Percentiles rank a stretch among this genome's conserved stretches.
Conservation (phyloP, 768 basidiomycete species). For the Amanita pseudoporphyria region DNA sequence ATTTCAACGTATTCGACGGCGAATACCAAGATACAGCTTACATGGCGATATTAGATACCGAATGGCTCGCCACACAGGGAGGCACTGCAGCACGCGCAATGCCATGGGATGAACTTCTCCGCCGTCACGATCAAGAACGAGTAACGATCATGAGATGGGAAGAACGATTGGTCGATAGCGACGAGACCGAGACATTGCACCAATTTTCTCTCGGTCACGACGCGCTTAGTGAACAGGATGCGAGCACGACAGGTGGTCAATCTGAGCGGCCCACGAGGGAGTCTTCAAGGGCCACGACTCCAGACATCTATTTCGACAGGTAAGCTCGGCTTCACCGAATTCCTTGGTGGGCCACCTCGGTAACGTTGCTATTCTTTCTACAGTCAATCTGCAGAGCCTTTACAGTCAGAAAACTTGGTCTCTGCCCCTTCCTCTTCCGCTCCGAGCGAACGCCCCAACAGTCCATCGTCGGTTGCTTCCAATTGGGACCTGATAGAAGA, state of each 20-base stretch:
- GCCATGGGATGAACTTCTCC: conserved; percentile 55
- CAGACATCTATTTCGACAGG: conserved; percentile 1
- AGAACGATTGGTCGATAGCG: conserved; percentile 11
- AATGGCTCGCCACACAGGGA: conserved; percentile 34
- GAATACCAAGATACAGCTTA: conserved; percentile 55
- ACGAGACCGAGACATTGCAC: background rate
- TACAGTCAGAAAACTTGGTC: background rate
- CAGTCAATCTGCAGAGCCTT: background rate
- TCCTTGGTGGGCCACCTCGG: background rate
- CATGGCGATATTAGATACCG: conserved; percentile 51
- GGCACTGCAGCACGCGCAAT: conserved; percentile 13
- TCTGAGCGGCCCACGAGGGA: background rate
- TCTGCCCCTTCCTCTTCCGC: background rate
- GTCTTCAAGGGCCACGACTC: background rate
- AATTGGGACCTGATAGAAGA: conserved; percentile 6
- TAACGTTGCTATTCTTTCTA: background rate
- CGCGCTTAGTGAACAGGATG: background rate
- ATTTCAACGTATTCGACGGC: conserved; percentile 31
- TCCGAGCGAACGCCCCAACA: background rate
- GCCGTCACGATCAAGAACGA: conserved; percentile 48
- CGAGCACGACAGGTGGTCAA: background rate
- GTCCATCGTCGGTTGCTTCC: background rate
- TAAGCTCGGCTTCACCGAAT: background rate
- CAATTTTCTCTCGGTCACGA: background rate
- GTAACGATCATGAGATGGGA: conserved; percentile 49